Evolutionary conservation across 805 yeast genomes (phyloP), one percentile per base, ranked within the genome.

Genomic region (Gaillardinia entomophila): DNA sequence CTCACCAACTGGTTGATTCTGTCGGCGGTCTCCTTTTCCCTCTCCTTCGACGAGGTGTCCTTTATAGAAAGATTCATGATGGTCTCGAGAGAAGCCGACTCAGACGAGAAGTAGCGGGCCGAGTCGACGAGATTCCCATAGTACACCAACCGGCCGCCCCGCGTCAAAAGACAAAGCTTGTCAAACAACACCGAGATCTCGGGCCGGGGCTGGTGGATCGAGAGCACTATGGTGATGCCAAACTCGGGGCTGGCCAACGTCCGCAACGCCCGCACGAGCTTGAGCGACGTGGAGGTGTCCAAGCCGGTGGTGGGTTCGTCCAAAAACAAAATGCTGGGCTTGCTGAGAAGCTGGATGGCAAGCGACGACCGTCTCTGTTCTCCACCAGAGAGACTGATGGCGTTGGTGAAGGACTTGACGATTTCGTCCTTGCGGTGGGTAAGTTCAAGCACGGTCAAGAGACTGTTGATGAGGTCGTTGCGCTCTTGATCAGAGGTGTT

Each of bases 261-360:
- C 42, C 76, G 73, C 34, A 87, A 66, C 0, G 85, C 75, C 28
- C 69, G 61, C 12, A 86, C 71, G 23, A 86, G 62, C 35, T 77
- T 59, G 41, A 68, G 73, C 0, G 95, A 89, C 10, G 88, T 78
- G 39, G 76, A 77, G 4, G 94, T 79, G 54, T 86, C 95, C 22
- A 86, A 58, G 1, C 95, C 95, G 0, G 95, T 85, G 1, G 95
- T 86, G 4, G 95, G 95, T 46, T 86, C 95, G 53, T 86, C 96
- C 27, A 86, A 56, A 46, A 85, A 85, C 38, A 87, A 55, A 2
- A 86, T 61, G 0, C 88, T 75, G 0, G 95, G 95, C 41, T 78
- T 82, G 4, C 83, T 73, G 30, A 86, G 63, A 49, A 86, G 60
- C 51, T 86, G 95, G 12, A 85, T 73, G 0, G 86, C 95, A 24